phyloP scores from a whole-genome alignment of 2,329 filamentous ascomycete genomes.

The Sclerotinia minor region DNA sequence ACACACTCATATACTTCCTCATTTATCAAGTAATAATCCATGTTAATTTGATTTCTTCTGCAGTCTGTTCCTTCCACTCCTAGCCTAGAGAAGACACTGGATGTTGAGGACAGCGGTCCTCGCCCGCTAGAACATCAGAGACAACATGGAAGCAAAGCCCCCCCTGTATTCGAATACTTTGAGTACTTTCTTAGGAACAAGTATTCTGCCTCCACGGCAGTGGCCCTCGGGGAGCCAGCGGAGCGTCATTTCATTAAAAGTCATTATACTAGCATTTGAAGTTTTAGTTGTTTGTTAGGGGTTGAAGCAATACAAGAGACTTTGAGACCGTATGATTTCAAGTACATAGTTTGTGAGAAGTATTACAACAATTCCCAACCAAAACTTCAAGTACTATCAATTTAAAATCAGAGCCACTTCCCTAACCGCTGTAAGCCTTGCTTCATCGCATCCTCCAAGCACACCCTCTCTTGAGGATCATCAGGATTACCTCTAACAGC shows the following conservation, averaged over 20 bases:
- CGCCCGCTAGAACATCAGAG: no score
- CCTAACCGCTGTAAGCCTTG: slow-evolving; percentile 33
- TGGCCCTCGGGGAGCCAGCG: no score
- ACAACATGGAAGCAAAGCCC: no score
- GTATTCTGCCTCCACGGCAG: no score
- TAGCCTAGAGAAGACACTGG: not conserved
- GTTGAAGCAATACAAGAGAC: no score
- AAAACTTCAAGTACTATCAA: not conserved
- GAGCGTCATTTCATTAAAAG: no score
- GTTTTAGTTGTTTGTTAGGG: no score
- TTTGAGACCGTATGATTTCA: no score
- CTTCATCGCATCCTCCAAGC: slow-evolving; percentile 43
- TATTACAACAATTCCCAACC: not conserved
- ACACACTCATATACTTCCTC: not conserved
- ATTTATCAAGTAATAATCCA: not conserved
- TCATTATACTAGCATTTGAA: no score
- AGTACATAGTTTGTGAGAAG: not conserved
- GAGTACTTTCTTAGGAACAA: not conserved
- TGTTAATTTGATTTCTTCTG: not conserved
- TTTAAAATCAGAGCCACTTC: slow-evolving; percentile 19
- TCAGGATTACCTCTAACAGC: slow-evolving; percentile 45
- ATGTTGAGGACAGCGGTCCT: not conserved
- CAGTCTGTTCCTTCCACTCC: not conserved
- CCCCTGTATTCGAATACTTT: no score
- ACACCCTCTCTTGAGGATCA: slow-evolving; percentile 41